Evolutionary conservation across 306 rosid species (phyloP).

Genomic region (Pueraria montana): DNA sequence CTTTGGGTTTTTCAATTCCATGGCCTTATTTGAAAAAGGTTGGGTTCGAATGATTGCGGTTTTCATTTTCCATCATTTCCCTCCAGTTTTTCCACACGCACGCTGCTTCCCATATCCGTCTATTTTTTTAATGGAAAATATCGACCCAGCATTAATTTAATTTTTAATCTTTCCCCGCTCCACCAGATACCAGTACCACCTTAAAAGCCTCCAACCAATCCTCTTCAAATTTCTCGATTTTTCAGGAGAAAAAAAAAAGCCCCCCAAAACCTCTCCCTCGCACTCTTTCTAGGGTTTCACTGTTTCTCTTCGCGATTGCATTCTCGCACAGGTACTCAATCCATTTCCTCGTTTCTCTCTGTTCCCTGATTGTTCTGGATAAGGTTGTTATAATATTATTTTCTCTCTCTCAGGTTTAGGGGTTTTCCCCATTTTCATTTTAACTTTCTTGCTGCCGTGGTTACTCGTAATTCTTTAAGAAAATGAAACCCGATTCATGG

Average conservation of each 20-base stretch:
- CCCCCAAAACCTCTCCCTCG: neutral
- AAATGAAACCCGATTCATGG: neutral
- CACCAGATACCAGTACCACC: constrained; percentile 4
- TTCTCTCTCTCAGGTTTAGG: neutral
- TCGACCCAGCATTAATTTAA: constrained; percentile 10
- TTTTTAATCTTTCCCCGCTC: constrained; percentile 46
- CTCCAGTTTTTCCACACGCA: constrained; percentile 50
- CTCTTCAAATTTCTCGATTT: constrained; percentile 12
- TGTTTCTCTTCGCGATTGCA: neutral
- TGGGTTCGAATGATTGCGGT: neutral
- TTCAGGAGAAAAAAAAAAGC: neutral
- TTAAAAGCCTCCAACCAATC: constrained; percentile 37
- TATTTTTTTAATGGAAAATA: neutral
- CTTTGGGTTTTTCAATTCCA: constrained; percentile 15
- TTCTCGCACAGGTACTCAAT: constrained; percentile 43
- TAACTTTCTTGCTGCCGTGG: neutral
- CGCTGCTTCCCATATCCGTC: constrained; percentile 8
- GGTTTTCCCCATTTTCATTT: constrained; percentile 21
- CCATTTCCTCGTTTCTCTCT: neutral
- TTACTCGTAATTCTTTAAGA: neutral
- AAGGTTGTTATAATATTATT: neutral
- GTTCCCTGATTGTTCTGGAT: neutral
- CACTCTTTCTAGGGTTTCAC: constrained; percentile 49
- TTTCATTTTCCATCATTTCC: constrained; percentile 51
- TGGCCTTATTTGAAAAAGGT: constrained; percentile 23